Evolutionary conservation across 495 filamentous ascomycete genomes (phyloP).

Genomic region (Sordaria brevicollis): DNA sequence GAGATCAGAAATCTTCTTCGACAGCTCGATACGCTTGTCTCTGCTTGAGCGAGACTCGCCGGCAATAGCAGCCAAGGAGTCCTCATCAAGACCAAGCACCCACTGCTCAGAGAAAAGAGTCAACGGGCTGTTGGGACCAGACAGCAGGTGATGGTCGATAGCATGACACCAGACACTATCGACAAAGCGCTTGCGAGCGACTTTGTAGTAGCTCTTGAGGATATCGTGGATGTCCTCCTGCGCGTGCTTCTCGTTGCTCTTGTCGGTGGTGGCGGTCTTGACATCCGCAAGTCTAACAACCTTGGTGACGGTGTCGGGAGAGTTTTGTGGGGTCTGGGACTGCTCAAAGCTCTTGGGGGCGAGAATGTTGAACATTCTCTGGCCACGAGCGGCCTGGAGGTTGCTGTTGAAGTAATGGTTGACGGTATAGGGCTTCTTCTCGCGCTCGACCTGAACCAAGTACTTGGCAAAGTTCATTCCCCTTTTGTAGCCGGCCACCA

Average conservation of each 20-base stretch:
- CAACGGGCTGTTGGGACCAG: constrained; percentile 23
- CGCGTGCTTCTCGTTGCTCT: constrained; percentile 37
- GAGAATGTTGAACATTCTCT: not conserved
- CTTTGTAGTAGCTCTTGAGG: constrained; percentile 50
- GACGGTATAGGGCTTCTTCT: constrained; percentile 35
- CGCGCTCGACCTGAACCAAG: constrained; percentile 40
- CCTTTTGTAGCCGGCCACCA: constrained; percentile 31
- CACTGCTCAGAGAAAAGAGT: constrained; percentile 22
- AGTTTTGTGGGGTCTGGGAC: constrained; percentile 1
- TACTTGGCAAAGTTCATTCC: constrained; percentile 32
- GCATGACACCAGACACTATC: constrained; percentile 40
- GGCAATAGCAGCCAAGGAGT: constrained; percentile 25
- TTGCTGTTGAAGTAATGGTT: constrained; percentile 45
- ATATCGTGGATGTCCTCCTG: constrained; percentile 47
- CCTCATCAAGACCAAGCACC: constrained; percentile 19
- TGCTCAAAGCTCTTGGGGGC: not conserved
- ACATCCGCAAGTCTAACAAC: not conserved
- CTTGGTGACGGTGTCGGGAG: too few relatives aligned
- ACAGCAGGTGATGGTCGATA: constrained; percentile 23
- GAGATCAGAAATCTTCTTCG: constrained; percentile 17
- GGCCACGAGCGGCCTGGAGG: constrained; percentile 30
- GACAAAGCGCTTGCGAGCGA: constrained; percentile 46
- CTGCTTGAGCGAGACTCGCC: constrained; percentile 18
- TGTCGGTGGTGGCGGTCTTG: constrained; percentile 13
- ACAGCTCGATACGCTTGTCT: constrained; percentile 14